A percentile compares a stretch with the other conserved stretches of the same genome.
Conservation (phyloP, 1,139 yeast species). For the Hyphopichia burtonii region DNA sequence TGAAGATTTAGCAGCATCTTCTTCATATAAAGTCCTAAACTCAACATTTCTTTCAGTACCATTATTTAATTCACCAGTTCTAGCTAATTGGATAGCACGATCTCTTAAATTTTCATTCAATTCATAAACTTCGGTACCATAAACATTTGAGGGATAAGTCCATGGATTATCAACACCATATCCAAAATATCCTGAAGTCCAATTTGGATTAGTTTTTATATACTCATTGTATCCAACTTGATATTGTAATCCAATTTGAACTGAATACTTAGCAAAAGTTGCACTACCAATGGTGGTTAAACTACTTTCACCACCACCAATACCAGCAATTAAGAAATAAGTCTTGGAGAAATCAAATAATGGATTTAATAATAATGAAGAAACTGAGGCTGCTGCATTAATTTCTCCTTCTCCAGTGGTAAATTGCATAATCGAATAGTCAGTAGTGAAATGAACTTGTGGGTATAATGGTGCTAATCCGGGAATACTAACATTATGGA, state of each 20-base stretch:
- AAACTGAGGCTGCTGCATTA: slow-evolving; percentile 62
- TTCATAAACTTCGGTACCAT: slow-evolving; percentile 68
- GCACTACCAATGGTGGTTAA: slow-evolving; percentile 53
- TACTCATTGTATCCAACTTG: slow-evolving; percentile 50
- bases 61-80: slow-evolving; percentile 39
- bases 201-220: slow-evolving; percentile 47
- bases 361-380: slow-evolving; percentile 55
- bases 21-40: slow-evolving; percentile 48
- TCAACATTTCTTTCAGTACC: slow-evolving; percentile 45
- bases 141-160: slow-evolving; percentile 53
- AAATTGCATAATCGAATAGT: slow-evolving; percentile 57
- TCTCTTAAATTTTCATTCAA: slow-evolving; percentile 59
- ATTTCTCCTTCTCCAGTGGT: slow-evolving; percentile 72
- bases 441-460: slow-evolving; percentile 51
- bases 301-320: slow-evolving; percentile 63
- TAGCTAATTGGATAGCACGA: slow-evolving; percentile 55
- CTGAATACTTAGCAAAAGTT: slow-evolving; percentile 60
- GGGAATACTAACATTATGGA: slow-evolving; percentile 56
- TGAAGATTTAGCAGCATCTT: slow-evolving; percentile 48
- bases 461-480: slow-evolving; percentile 66
- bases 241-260: slow-evolving; percentile 62
- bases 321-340: slow-evolving; percentile 64
- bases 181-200: slow-evolving; percentile 62
- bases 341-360: slow-evolving; percentile 58
- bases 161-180: slow-evolving; percentile 52